Evolutionary conservation across 2,329 filamentous ascomycete genomes (phyloP), one percentile per base, ranked within the genome.

Genomic region (Dothideomycetidae sp.): DNA sequence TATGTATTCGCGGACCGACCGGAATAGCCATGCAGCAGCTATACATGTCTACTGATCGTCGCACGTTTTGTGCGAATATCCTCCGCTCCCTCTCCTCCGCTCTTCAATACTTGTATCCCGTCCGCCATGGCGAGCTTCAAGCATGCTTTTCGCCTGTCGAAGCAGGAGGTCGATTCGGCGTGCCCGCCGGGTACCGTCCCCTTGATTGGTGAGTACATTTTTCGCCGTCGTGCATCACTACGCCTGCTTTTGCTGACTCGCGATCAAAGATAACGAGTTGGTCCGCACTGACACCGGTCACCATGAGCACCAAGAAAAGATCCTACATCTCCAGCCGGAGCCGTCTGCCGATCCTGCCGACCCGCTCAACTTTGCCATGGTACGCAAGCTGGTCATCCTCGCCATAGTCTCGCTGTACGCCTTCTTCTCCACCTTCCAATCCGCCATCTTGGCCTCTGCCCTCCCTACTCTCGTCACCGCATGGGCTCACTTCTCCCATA

Each of bases 271-370:
- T 21, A 50, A 52, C 34, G 48, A 50, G 14, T 39, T 51, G 9
- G 39, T 42, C 5, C 33, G 45, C 28, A 45, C 45, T 11, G 37
- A 37, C 3, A 44, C 43, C 29, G 44, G 50, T 38, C 54, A 54
- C 16, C 54, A 56, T 21, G 48, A 52, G 12, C 33, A 36, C 21
- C 48, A 53, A 31, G 53, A 56, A 44, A 53, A 61, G 33, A 50
- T 57, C 21, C 55, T 59, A 13, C 50, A 56, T 5, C 53, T 60
- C 4, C 39, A 50, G 11, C 60, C 59, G 4, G 52, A 51, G 18
- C 60, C 60, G 1, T 59, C 59, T 3, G 46, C 48, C 5, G 59
- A 58, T 42, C 54, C 56, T 7, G 52, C 53, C 2, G 60, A 63
- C 35, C 59, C 60, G 2, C 44, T 63, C 15, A 62, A 62, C 30